Evolutionary conservation across 163 green algal species (phyloP).

Genomic region (Chlamydomonas reinhardtii): DNA sequence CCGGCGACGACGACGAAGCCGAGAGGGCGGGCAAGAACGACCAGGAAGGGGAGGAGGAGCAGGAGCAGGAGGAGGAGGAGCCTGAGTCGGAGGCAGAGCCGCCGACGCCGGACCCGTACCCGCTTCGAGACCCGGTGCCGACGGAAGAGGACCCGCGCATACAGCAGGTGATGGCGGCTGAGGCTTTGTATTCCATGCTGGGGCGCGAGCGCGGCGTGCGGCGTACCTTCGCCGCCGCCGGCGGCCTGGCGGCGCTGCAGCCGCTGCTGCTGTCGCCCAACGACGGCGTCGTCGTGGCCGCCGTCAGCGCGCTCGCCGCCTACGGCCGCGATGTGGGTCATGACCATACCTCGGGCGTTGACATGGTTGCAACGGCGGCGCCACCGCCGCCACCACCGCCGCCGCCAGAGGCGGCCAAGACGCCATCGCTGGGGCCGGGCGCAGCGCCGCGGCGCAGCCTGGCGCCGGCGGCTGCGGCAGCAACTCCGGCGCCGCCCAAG

Average conservation of each 20-base stretch:
- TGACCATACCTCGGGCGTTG: slow-evolving; percentile 38
- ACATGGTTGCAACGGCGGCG: slow-evolving; percentile 33
- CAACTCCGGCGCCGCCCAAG: not conserved
- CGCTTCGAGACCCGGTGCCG: not conserved
- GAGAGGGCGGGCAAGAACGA: not conserved
- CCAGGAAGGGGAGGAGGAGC: not conserved
- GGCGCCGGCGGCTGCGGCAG: not conserved
- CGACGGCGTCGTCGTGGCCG: slow-evolving; percentile 32
- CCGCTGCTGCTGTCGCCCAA: slow-evolving; percentile 26
- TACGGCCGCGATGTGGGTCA: slow-evolving; percentile 41
- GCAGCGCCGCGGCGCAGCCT: slow-evolving; percentile 2
- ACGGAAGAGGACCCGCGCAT: slow-evolving; percentile 23
- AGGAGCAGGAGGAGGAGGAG: not conserved
- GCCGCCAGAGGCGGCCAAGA: not conserved
- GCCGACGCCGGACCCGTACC: slow-evolving; percentile 7
- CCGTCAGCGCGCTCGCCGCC: slow-evolving; percentile 37
- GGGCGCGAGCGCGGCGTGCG: slow-evolving; percentile 50
- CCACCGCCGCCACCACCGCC: not conserved
- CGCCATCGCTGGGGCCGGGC: not conserved
- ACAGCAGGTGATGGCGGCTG: slow-evolving; percentile 48
- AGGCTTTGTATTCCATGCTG: slow-evolving; percentile 55
- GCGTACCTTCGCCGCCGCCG: slow-evolving; percentile 20
- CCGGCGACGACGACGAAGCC: not conserved
- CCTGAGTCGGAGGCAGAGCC: not conserved
- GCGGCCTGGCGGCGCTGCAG: slow-evolving; percentile 43